These are phyloP conservation scores for Mortierella sp. DNA, from an alignment of 371 early-diverging fungal genomes.

Conservation along the genomic window DNA sequence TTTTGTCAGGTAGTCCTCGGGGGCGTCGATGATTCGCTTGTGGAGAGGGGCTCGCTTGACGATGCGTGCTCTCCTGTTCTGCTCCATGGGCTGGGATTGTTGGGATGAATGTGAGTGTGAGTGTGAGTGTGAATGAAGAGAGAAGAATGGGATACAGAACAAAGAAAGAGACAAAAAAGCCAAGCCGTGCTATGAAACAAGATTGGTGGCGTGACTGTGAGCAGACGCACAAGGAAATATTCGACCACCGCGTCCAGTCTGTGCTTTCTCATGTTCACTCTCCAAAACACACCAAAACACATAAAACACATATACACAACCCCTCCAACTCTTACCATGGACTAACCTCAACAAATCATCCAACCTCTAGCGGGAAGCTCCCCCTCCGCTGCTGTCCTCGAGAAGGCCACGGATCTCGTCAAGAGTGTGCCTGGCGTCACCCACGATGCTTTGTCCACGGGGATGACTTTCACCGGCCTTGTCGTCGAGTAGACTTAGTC, in stretches of 20 bases:
- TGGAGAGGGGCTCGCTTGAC: conserved; percentile 32
- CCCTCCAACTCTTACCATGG: neutral
- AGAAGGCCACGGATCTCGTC: too few species aligned
- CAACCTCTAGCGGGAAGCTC: neutral
- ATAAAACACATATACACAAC: neutral
- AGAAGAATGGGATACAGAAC: neutral
- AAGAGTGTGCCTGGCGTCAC: too few species aligned
- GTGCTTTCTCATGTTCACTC: neutral
- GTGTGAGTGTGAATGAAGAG: neutral
- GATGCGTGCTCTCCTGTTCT: conserved; percentile 30
- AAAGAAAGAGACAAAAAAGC: neutral
- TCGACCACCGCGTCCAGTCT: neutral
- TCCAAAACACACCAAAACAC: neutral
- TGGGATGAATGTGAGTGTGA: neutral
- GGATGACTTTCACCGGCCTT: too few species aligned
- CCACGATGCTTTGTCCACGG: too few species aligned
- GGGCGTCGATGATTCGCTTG: conserved; percentile 34
- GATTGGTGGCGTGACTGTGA: conserved; percentile 2
- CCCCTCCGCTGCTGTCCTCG: too few species aligned
- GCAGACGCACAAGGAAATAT: neutral
- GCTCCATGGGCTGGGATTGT: conserved; percentile 23
- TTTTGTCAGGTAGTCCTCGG: conserved; percentile 37
- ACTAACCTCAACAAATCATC: neutral
- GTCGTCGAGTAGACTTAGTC: too few species aligned
- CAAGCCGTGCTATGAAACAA: neutral